Evolutionary conservation across 202 grass and related monocot genomes (phyloP).

Genomic region (Schoenoplectus triqueter): DNA sequence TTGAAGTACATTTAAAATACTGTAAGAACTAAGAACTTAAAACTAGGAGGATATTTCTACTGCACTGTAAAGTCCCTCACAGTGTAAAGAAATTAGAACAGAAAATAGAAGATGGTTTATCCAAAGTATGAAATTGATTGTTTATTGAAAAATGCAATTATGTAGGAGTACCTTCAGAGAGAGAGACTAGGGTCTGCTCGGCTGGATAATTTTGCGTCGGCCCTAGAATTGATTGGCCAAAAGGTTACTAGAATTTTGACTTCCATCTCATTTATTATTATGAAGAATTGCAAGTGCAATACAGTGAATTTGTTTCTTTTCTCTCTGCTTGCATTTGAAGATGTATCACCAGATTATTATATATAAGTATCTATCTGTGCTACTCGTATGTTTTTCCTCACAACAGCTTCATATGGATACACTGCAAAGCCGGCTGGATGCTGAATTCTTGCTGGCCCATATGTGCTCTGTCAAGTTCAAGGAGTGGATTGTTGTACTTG

Average conservation of each 20-base stretch:
- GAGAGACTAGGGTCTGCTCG: conserved; percentile 83
- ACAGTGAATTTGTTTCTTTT: conserved; percentile 17
- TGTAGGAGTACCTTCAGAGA: conserved; percentile 96
- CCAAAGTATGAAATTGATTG: conserved; percentile 11
- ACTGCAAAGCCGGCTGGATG: conserved; percentile 94
- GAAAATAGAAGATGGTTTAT: background rate
- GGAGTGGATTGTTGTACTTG: conserved; percentile 96
- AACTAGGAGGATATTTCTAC: background rate
- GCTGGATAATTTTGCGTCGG: conserved; percentile 97
- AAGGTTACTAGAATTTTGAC: conserved; percentile 59
- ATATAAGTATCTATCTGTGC: background rate
- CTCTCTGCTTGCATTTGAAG: conserved; percentile 27
- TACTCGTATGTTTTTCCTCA: conserved; percentile 21
- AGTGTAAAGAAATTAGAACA: conserved; percentile 34
- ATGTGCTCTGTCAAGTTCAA: conserved; percentile 99
- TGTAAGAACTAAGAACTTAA: background rate
- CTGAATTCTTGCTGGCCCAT: conserved; percentile 96
- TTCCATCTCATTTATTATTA: conserved; percentile 17
- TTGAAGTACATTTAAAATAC: background rate
- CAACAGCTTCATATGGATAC: conserved; percentile 93
- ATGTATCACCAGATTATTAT: background rate
- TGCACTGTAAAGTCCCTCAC: conserved; percentile 7
- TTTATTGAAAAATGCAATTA: conserved; percentile 32
- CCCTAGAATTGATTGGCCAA: conserved; percentile 94
- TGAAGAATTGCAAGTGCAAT: conserved; percentile 1